phyloP scores from a whole-genome alignment of 2,329 filamentous ascomycete genomes.

The Diaporthe amygdali region DNA sequence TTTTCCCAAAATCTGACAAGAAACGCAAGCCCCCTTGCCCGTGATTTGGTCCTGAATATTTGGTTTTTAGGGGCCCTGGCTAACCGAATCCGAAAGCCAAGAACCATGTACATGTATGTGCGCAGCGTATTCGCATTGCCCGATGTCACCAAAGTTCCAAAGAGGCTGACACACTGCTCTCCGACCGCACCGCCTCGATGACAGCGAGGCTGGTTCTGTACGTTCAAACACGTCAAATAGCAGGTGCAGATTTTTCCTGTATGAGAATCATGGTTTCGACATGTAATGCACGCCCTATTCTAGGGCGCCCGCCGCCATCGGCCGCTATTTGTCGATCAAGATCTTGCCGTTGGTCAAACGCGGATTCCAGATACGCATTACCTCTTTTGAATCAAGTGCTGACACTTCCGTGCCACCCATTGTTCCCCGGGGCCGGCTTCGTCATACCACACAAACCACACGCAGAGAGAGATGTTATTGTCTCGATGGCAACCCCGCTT shows the following conservation, averaged over 20 bases:
- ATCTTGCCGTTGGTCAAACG: conserved; percentile 11
- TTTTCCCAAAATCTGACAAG: not conserved
- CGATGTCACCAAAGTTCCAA: not conserved
- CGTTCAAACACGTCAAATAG: not conserved
- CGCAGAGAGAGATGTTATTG: not conserved
- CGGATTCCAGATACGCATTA: conserved; percentile 12
- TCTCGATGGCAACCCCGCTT: conserved; percentile 1
- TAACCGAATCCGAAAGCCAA: conserved; percentile 5
- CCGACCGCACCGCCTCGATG: not conserved
- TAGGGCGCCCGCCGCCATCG: conserved; percentile 8
- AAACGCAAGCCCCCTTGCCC: not conserved
- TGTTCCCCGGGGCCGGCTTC: not conserved
- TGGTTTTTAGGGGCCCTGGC: conserved; percentile 8
- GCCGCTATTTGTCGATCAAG: not conserved
- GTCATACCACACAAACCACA: not conserved
- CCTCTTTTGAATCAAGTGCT: conserved; percentile 15
- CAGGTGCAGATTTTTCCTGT: not conserved
- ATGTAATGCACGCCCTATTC: not conserved
- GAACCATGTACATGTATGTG: not conserved
- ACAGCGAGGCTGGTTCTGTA: not conserved
- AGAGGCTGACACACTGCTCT: conserved; percentile 1
- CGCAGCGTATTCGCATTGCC: not conserved
- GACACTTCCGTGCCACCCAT: conserved; percentile 16
- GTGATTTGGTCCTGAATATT: not conserved
- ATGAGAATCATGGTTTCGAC: not conserved